Evolutionary conservation across 495 filamentous ascomycete species (phyloP).

Genomic region (Podospora fimiseda): DNA sequence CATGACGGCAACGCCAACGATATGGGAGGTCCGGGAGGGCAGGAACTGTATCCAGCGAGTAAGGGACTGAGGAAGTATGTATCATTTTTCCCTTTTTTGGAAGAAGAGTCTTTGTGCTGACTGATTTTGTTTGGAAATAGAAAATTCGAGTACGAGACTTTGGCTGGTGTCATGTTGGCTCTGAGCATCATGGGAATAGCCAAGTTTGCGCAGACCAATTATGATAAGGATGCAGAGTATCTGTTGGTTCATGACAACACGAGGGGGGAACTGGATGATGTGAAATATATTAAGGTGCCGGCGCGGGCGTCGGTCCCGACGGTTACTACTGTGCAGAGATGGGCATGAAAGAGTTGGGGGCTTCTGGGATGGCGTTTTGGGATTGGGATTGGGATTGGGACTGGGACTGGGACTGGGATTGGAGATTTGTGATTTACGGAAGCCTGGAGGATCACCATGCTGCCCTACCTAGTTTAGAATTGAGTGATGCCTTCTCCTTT

Average conservation of each 20-base stretch:
- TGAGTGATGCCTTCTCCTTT: too few species aligned
- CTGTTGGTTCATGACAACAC: slow-evolving; percentile 13
- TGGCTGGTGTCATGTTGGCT: slow-evolving; percentile 8
- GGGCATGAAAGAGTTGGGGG: neutral
- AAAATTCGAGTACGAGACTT: slow-evolving; percentile 5
- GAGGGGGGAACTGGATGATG: slow-evolving; percentile 17
- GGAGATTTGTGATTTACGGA: too few species aligned
- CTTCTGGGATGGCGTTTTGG: neutral
- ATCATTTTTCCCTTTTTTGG: neutral
- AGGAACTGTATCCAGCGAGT: slow-evolving; percentile 10
- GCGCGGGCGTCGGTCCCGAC: neutral
- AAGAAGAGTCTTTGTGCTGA: neutral
- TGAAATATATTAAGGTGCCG: slow-evolving; percentile 12
- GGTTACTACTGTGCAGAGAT: neutral
- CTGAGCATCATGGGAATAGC: slow-evolving; percentile 8
- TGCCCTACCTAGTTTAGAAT: too few species aligned
- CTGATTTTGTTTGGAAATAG: neutral
- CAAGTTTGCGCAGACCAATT: slow-evolving; percentile 2
- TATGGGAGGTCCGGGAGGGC: slow-evolving; percentile 17
- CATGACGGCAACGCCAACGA: neutral
- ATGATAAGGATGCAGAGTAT: slow-evolving; percentile 6
- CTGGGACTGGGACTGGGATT: too few species aligned
- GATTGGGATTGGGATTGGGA: neutral
- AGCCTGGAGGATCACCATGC: too few species aligned
- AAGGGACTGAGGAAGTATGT: slow-evolving; percentile 1